phyloP scores from a whole-genome alignment of 78 protist species.

The Dictyostelium firmibasis region DNA sequence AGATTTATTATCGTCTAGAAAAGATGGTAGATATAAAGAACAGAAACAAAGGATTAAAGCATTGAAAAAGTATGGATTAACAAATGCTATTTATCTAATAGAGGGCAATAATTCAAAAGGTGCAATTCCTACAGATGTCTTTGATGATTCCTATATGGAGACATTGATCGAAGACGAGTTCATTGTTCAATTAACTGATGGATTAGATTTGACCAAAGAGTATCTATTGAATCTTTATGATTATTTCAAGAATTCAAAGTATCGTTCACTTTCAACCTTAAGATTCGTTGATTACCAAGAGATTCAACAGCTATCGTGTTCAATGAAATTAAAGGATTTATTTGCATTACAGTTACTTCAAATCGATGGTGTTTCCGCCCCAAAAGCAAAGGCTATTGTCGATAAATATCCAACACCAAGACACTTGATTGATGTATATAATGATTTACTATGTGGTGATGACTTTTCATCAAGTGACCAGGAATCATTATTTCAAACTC shows the following conservation, averaged over 20 bases:
- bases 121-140: background rate
- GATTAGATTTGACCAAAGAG: background rate
- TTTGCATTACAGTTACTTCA: background rate
- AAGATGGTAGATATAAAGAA: conserved; percentile 63
- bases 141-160: background rate
- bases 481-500: background rate
- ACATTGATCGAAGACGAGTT: background rate
- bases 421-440: background rate
- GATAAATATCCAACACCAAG: background rate
- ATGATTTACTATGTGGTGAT: background rate
- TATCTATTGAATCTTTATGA: background rate
- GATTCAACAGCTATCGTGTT: background rate
- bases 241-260: background rate
- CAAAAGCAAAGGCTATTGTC: background rate
- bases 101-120: background rate
- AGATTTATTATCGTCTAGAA: background rate
- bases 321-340: background rate
- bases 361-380: background rate
- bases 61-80: conserved; percentile 2
- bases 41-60: conserved; percentile 29
- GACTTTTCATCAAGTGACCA: background rate
- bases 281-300: background rate
- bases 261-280: background rate
- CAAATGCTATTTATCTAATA: conserved; percentile 18
- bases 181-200: background rate